These are phyloP conservation scores for Extremus antarcticus DNA, from an alignment of 495 filamentous ascomycete genomes.

Conservation along the genomic window DNA sequence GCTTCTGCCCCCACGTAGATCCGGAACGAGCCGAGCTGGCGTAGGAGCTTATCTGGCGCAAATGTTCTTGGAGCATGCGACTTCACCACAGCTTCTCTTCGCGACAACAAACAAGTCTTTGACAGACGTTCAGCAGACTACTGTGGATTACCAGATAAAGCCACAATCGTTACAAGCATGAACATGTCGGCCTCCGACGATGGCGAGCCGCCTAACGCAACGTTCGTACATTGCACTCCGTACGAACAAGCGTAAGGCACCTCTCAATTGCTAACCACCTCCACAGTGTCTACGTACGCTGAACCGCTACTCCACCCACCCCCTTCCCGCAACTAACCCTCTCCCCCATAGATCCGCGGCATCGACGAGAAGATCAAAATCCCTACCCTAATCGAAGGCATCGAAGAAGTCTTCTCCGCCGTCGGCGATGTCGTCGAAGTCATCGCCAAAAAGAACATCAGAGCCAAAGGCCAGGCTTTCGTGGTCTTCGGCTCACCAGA, in stretches of 20 bases:
- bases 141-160: not conserved
- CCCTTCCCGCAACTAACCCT: not conserved
- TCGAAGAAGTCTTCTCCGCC: constrained; percentile 73
- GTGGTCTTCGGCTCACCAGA: constrained; percentile 78
- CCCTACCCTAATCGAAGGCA: constrained; percentile 60
- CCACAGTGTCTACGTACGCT: constrained; percentile 17
- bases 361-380: constrained; percentile 88
- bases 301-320: not conserved
- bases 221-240: constrained; percentile 26
- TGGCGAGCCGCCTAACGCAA: constrained; percentile 15
- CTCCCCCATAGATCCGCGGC: constrained; percentile 74
- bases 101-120: no score
- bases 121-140: not conserved
- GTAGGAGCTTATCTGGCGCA: no score
- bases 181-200: not conserved
- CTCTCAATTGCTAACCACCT: constrained; percentile 3
- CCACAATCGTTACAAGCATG: not conserved
- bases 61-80: no score
- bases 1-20: no score
- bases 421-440: constrained; percentile 88
- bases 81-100: not conserved
- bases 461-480: constrained; percentile 93
- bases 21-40: no score
- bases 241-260: constrained; percentile 18
- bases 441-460: constrained; percentile 82